Base-by-base conservation (phyloP, 148 eudicot genomes). In the Nepenthes gracilis region DNA sequence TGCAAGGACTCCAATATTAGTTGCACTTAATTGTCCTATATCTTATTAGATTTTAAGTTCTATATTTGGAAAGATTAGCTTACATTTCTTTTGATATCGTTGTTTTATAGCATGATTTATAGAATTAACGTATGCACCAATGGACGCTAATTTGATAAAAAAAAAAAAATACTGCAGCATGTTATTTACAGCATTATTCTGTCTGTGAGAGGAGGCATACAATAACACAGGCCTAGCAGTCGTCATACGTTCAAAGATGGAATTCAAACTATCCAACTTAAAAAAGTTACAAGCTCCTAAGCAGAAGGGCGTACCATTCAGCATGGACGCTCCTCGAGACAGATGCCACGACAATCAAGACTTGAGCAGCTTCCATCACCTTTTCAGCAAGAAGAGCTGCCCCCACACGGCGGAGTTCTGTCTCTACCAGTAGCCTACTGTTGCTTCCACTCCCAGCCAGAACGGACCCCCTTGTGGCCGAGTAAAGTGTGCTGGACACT, bases 261-360 rank as follows among this genome's bases (percentile, higher is more conserved):
- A 52, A 1, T 12, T 52, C 55, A 5, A 12, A 15, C 45, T 49
- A 6, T 49, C 45, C 38, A 33, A 5, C 53, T 2, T 49, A 49
- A 13, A 23, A 23, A 23, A 23, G 61, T 70, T 58, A 81, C 63
- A 72, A 50, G 36, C 59, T 55, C 62, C 70, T 74, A 51, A 73
- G 45, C 75, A 83, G 61, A 48, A 66, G 68, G 43, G 65, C 80
- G 23, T 80, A 83, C 85, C 88, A 83, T 34, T 70, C 64, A 14
- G 82, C 71, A 75, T 80, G 85, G 61, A 80, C 78, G 55, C 61
- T 58, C 9, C 47, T 57, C 1, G 84, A 77, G 51, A 83, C 75
- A 1, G 57, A 70, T 38, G 85, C 84, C 75, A 78, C 59, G 9
- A 76, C 76, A 14, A 78, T 66, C 61, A 83, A 45, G 36, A 68